Base-by-base conservation (phyloP, 345 rosid genomes). In the Zanthoxylum bungeanum region DNA sequence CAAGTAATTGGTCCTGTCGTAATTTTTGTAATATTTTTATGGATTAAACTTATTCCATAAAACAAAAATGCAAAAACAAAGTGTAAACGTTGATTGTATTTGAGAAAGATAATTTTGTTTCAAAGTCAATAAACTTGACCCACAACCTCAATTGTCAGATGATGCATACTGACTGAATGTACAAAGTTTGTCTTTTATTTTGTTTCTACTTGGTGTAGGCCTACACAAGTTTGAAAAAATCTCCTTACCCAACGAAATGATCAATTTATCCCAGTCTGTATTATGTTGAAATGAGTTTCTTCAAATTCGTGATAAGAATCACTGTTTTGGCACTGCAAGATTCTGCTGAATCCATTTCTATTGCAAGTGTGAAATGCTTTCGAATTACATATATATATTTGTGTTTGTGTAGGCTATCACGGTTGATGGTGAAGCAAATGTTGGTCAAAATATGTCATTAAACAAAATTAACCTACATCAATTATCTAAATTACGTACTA, bases 61-160 rank as follows among this genome's bases (percentile, higher is more conserved):
- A 60, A 21, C 65, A 22, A 62, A n/a, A 57, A 9, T 14, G 61
- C 60, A 2, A 30, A 27, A 55, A 11, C 57, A 58, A n/a, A 60
- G 30, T 10, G 64, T 10, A 60, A 34, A n/a, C 28, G 28, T 21
- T 36, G 11, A 2, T 61, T 22, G 49, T 10, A 0, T 59, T 59
- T 2, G 7, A 8, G n/a, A n/a, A 36, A 60, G 2, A 39, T 6
- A n/a, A n/a, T 14, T 63, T 14, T n/a, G 4, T 39, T 39, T 49
- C 4, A 10, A 66, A 22, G 34, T n/a, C 40, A 9, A 47, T 24
- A 22, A 9, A 1, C 9, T 37, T 68, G 49, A 37, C 61, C 62
- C 52, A 68, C 72, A n/a, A n/a, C 51, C 8, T n/a, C n/a, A n/a
- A n/a, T 55, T 24, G 63, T 39, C 63, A 56, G 63, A 19, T 65